Base-by-base conservation (phyloP, 2,329 filamentous ascomycete genomes). In the Fusarium papillatum region DNA sequence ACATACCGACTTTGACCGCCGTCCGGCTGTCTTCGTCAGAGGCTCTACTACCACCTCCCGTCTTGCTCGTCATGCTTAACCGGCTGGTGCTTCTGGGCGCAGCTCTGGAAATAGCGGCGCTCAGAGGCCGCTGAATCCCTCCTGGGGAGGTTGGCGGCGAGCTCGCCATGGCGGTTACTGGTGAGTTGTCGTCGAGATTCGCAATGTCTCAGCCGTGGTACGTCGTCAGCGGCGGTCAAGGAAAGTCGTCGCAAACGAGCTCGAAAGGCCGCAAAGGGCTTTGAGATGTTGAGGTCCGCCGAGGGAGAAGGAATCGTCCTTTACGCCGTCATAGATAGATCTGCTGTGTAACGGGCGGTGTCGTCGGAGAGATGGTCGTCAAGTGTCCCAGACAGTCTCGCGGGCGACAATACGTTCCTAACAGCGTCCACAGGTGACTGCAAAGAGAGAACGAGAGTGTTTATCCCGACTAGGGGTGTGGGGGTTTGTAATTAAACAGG, bases 1-100 rank as follows among this genome's bases (percentile, higher is more conserved):
- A 94, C 95, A 80, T 91, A 98, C 96, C 96, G 83, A 98, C 96
- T 96, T 95, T 97, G 86, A 98, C 96, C 31, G 96, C 95, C 9
- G 96, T 98, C 83, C 94, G 96, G 74, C 90, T 90, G 83, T 98
- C 96, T 79, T 98, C 96, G 80, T 98, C 96, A 1, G 95, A 98
- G 29, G 94, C 93, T 81, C 95, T 91, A 85, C 95, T 98, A 75
- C 92, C 93, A 64, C 89, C 92, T 80, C 91, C 92, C 64, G 91
- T 93, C 84, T 94, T 96, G 86, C 94, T 94, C 80, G 90, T 93
- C 87, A 94, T 93, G 86, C 95, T 98, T 89, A 98, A 88, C 79
- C 96, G 94, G 86, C 95, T 98, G 78, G 89, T 94, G 83, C 95
- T 97, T 83, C 95, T 85, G 26, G 88, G 90, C 53, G 93, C 89